Evolutionary conservation across 345 rosid species (phyloP), one percentile per base, ranked within the genome.

Genomic region (Psidium guajava): DNA sequence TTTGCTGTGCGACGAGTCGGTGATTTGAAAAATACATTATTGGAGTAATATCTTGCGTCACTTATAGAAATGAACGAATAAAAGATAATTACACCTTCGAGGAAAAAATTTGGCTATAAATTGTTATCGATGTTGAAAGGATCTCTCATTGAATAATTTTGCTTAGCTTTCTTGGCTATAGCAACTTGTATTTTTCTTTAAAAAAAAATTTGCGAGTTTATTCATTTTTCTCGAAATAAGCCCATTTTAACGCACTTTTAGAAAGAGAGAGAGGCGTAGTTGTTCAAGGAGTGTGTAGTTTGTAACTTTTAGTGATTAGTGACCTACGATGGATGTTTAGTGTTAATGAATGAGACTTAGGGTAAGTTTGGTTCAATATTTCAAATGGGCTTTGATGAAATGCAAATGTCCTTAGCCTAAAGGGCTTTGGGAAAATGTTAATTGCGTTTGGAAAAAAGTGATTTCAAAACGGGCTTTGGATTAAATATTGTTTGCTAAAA

Each of bases 41-140:
- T 18, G 8, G 3, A 9, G 36, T 18, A 1, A 3, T 36, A 0
- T 2, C 13, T 44, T 0, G 0, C 0, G 3, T 16, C 6, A 0
- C 47, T 32, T 16, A 36, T 0, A 5, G 14, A 32, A 36, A 32
- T 0, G 2, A 2, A 36, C 0, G 40, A 7, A 28, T 28, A 28
- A 64, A 64, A 6, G 1, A 18, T 32, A 69, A 8, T 18, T 36
- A 8, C 7, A 32, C 11, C 1, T 4, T 32, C 21, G 4, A 69
- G 0, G 12, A 2, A 13, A 36, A 5, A 36, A 2, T 36, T 36
- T 69, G 20, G 12, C 8, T 36, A 18, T 1, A 10, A 8, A 64
- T 69, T 32, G 1, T 5, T 36, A 8, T 36, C 2, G 6, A 32
- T 0, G 14, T 18, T 9, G 47, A 64, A 64, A 28, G 1, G 22